These are phyloP conservation scores for Notholithocarpus densiflorus DNA, from an alignment of 306 rosid genomes.

Conservation along the genomic window DNA sequence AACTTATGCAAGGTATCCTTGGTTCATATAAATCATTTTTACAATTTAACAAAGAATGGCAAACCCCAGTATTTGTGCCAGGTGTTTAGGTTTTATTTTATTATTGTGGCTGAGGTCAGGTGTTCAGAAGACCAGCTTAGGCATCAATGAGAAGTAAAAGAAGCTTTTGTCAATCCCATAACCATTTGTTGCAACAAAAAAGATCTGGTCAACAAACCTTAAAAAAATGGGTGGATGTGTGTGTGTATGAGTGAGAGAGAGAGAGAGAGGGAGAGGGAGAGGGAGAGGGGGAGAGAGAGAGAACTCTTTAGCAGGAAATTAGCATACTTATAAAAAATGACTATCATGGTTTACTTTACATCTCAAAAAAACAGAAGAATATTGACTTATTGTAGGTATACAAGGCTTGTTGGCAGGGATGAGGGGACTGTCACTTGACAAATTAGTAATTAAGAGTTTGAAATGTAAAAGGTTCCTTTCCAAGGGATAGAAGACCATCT, in stretches of 20 bases:
- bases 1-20: neutral
- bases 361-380: neutral
- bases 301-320: neutral
- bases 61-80: neutral
- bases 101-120: neutral
- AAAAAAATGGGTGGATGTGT: neutral
- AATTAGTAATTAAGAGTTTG: neutral
- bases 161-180: neutral
- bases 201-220: neutral
- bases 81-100: neutral
- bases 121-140: neutral
- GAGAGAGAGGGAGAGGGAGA: neutral
- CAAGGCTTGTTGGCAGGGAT: neutral
- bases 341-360: neutral
- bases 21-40: neutral
- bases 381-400: neutral
- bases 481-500: neutral
- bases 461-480: neutral
- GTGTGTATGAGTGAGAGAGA: rapidly evolving
- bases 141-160: neutral
- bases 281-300: neutral
- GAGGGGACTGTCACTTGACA: conserved; percentile 2
- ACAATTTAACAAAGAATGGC: neutral
- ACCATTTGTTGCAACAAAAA: neutral
- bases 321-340: neutral